A percentile compares a stretch with the other conserved stretches of the same genome.
Evolutionary conservation across 2,329 filamentous ascomycete genomes (phyloP).

Genomic region (Elsinoe necatrix): DNA sequence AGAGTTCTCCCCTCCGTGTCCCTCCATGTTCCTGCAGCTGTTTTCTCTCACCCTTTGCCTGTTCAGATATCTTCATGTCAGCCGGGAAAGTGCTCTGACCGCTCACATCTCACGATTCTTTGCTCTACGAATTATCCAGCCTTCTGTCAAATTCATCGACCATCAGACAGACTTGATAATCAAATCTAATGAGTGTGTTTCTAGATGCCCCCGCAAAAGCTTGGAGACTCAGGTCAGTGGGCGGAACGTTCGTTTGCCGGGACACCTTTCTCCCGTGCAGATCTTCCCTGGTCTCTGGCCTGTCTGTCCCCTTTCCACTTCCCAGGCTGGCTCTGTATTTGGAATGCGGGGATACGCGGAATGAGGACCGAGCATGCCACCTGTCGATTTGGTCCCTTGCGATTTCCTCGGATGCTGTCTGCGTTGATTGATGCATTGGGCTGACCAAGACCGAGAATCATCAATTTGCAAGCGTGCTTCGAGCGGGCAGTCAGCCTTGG

Average conservation of each 20-base stretch:
- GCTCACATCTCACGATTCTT: no score
- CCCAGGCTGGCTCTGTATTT: neutral
- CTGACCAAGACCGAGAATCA: no score
- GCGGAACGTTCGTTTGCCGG: neutral
- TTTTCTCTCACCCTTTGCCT: neutral
- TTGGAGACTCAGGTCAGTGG: constrained; percentile 6
- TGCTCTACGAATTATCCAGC: no score
- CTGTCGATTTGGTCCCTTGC: neutral
- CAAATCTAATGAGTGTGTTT: neutral
- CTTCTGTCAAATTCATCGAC: no score
- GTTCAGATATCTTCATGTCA: neutral
- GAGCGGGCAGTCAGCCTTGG: no score
- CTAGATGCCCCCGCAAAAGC: constrained; percentile 10
- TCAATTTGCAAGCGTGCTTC: no score
- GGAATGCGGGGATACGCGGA: neutral
- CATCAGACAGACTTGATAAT: neutral
- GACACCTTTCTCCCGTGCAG: neutral
- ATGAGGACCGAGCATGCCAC: neutral
- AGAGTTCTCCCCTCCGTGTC: neutral
- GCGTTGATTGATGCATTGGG: neutral
- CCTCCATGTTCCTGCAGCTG: neutral
- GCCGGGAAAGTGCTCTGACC: neutral
- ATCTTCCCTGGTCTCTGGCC: neutral
- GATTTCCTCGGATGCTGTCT: neutral
- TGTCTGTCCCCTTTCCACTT: neutral